Conservation (phyloP, 2,329 filamentous ascomycete species). For the Alternaria panax region DNA sequence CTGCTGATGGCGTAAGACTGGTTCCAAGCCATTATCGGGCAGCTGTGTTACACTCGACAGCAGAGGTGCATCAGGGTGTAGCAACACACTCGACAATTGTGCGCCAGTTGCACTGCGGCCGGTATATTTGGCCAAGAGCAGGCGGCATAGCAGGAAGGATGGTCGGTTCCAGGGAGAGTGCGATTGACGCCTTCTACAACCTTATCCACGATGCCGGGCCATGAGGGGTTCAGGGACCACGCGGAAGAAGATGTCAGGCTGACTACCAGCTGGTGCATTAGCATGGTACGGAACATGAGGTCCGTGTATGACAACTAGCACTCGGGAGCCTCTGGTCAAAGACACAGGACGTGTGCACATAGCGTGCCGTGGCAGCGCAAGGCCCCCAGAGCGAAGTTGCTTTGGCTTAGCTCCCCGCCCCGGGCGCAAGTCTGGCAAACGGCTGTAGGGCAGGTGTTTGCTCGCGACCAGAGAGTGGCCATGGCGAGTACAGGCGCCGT, state of each 20-base stretch:
- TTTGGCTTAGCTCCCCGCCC: slow-evolving; percentile 11
- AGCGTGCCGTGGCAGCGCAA: slow-evolving; percentile 5
- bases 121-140: slow-evolving; percentile 15
- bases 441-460: slow-evolving; percentile 7
- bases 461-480: slow-evolving; percentile 10
- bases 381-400: slow-evolving; percentile 17
- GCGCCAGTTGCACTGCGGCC: slow-evolving; percentile 29
- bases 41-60: slow-evolving; percentile 35
- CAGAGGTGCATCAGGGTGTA: slow-evolving; percentile 27
- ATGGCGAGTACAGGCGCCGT: slow-evolving; percentile 3
- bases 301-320: slow-evolving; percentile 36
- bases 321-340: slow-evolving; percentile 21
- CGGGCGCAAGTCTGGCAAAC: slow-evolving; percentile 11
- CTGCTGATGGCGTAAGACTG: slow-evolving; percentile 13
- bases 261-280: slow-evolving; percentile 25
- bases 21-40: slow-evolving; percentile 17
- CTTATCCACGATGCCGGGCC: slow-evolving; percentile 47
- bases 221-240: slow-evolving; percentile 41
- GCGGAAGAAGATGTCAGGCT: slow-evolving; percentile 25
- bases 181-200: slow-evolving; percentile 41
- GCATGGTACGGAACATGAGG: slow-evolving; percentile 33
- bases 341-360: slow-evolving; percentile 11
- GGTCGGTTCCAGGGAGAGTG: slow-evolving; percentile 26
- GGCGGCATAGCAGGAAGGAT: slow-evolving; percentile 15
- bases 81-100: slow-evolving; percentile 40